A percentile compares a stretch with the other conserved stretches of the same genome.
Evolutionary conservation across 345 rosid species (phyloP).

Genomic region (Salix dunnii): DNA sequence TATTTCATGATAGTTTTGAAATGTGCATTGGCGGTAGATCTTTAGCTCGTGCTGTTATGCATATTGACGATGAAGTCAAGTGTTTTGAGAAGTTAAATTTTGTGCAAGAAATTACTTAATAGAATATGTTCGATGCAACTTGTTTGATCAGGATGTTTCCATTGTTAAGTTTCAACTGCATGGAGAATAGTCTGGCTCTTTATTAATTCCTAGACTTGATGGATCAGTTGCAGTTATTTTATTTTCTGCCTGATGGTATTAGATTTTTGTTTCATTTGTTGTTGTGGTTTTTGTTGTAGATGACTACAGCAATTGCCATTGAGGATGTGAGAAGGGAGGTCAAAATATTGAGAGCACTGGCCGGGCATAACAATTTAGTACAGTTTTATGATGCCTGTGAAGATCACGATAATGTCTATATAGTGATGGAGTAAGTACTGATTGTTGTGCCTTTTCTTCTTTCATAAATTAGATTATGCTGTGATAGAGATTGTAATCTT

Average conservation of each 20-base stretch:
- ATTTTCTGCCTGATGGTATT: background rate
- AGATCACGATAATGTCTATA: slow-evolving; percentile 77
- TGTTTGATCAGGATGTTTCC: background rate
- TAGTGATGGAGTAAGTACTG: slow-evolving; percentile 84
- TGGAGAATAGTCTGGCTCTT: background rate
- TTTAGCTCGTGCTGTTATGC: background rate
- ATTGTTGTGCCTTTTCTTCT: background rate
- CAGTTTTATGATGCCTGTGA: slow-evolving; percentile 86
- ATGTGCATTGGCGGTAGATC: background rate
- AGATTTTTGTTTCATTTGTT: background rate
- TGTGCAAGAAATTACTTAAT: background rate
- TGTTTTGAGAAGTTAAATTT: background rate
- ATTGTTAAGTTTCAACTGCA: background rate
- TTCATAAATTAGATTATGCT: background rate
- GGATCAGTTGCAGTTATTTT: background rate
- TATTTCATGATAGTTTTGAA: background rate
- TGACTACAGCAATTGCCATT: slow-evolving; percentile 92
- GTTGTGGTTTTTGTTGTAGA: slow-evolving; percentile 39
- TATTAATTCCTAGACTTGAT: background rate
- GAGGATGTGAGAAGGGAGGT: slow-evolving; percentile 99
- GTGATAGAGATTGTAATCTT: background rate
- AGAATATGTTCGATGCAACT: background rate
- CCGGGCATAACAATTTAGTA: slow-evolving; percentile 82
- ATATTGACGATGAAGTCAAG: background rate
- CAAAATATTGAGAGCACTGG: slow-evolving; percentile 75